These are phyloP conservation scores for Flaveria bidentis DNA, from an alignment of 129 eudicot genomes.

Conservation along the genomic window DNA sequence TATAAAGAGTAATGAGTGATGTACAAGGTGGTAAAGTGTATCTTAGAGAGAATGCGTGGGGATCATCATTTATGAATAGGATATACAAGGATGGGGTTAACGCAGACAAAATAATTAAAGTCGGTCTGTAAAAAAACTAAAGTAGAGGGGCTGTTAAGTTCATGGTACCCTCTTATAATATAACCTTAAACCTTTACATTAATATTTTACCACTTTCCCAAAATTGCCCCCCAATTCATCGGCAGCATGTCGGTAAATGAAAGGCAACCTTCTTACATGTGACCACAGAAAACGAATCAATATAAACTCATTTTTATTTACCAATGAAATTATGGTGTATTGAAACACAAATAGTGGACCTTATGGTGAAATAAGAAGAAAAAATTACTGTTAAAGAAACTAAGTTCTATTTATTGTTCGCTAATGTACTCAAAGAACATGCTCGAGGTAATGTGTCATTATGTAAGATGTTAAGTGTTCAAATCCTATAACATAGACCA, in stretches of 20 bases:
- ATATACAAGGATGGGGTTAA: constrained; percentile 29
- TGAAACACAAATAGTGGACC: too few relatives aligned
- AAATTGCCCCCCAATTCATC: constrained; percentile 38
- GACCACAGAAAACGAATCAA: constrained; percentile 20
- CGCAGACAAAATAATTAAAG: constrained; percentile 41
- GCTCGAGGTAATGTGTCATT: too few relatives aligned
- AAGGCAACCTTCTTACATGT: constrained; percentile 33
- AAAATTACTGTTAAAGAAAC: too few relatives aligned
- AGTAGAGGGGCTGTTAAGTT: constrained; percentile 35
- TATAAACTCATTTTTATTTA: not conserved
- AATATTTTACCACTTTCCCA: constrained; percentile 40
- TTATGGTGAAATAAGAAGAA: too few relatives aligned
- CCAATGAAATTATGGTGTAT: too few relatives aligned
- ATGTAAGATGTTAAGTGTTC: too few relatives aligned
- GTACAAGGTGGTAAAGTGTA: constrained; percentile 28
- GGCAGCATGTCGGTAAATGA: constrained; percentile 43
- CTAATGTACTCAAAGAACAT: too few relatives aligned
- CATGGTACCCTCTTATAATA: constrained; percentile 16
- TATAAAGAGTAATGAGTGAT: not conserved
- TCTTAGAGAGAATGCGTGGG: constrained; percentile 24
- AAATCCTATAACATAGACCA: too few relatives aligned
- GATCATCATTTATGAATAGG: constrained; percentile 27
- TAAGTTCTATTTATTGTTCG: too few relatives aligned
- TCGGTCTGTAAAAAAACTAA: constrained; percentile 31
- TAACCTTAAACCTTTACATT: constrained; percentile 28